Base-by-base conservation (phyloP, 306 rosid species). In the Trichosanthes truncata region DNA sequence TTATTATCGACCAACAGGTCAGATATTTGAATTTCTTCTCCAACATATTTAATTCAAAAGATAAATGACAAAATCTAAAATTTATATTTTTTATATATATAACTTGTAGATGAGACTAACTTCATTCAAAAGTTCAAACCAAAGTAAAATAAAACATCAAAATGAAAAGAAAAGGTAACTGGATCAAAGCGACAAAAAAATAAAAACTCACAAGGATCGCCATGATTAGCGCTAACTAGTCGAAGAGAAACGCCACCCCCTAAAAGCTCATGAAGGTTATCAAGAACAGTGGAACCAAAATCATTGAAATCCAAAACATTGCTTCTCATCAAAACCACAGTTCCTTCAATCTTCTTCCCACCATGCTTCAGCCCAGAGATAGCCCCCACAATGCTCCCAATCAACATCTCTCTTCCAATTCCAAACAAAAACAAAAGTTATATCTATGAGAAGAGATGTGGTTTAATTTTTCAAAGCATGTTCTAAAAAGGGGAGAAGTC, bases 221-320 rank as follows among this genome's bases (percentile, higher is more conserved):
- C 84, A 36, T 79, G 20, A 3, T 66, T 17, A 67, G 82, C 63
- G 29, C 82, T 67, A 43, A 79, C 51, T 18, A 79, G 82, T 0
- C 45, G 76, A 21, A 79, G 66, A 21, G 82, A 65, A 67, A 79
- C 77, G 5, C 49, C 51, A 5, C n/a, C 65, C 0, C 82, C 82
- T 48, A 65, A 48, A 21, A 79, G 43, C 51, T 79, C 82, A n/a
- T 63, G 65, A 21, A 79, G 52, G 10, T 55, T 36, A 65, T 79
- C 82, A 35, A 57, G 52, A 79, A 65, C 41, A 18, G 82, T 48
- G 3, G 82, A 69, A 7, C 29, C 25, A 23, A 65, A 65, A 13
- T 79, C 82, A 79, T 65, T 79, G 51, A 79, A 79, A 15, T 79
- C 82, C 66, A 79, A 66, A 9, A 79, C 82, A 66, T 79, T 79